phyloP scores from a whole-genome alignment of 2,329 filamentous ascomycete genomes.

The Aspergillus caelatus region DNA sequence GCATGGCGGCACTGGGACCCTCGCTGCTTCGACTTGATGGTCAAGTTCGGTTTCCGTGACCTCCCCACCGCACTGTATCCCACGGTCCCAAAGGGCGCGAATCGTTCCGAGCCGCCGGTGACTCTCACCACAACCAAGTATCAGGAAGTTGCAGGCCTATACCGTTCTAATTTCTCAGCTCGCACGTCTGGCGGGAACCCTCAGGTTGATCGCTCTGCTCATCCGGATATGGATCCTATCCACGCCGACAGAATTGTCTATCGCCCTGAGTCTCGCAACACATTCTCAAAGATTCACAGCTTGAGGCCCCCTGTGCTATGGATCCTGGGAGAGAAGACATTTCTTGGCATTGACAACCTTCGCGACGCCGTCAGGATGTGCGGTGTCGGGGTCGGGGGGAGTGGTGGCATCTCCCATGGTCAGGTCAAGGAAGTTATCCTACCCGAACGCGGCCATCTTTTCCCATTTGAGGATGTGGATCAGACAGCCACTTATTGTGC shows the following conservation, averaged over 20 bases:
- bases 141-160: slow-evolving; percentile 1
- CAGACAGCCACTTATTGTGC: not conserved
- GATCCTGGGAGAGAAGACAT: slow-evolving; percentile 26
- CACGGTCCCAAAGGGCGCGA: not conserved
- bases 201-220: not conserved
- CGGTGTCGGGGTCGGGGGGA: slow-evolving; percentile 34
- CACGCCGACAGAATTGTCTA: not conserved
- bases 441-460: slow-evolving; percentile 5
- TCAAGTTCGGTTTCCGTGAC: slow-evolving; percentile 15
- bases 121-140: slow-evolving; percentile 15
- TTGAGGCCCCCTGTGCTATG: slow-evolving; percentile 31
- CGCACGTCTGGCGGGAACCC: not conserved
- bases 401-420: slow-evolving; percentile 55
- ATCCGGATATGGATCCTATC: slow-evolving; percentile 8
- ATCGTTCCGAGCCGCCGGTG: slow-evolving; percentile 3
- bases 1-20: slow-evolving; percentile 15
- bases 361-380: slow-evolving; percentile 34
- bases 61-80: slow-evolving; percentile 14
- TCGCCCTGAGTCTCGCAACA: slow-evolving; percentile 3
- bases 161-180: slow-evolving; percentile 2
- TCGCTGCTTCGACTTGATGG: slow-evolving; percentile 9
- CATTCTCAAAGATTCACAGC: not conserved
- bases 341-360: slow-evolving; percentile 17
- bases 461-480: slow-evolving; percentile 9
- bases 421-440: slow-evolving; percentile 27